Percentiles rank a stretch among this genome's conserved stretches.
These are phyloP conservation scores for Geosmithia morbida DNA, from an alignment of 2,329 filamentous ascomycete species.

Conservation along the genomic window DNA sequence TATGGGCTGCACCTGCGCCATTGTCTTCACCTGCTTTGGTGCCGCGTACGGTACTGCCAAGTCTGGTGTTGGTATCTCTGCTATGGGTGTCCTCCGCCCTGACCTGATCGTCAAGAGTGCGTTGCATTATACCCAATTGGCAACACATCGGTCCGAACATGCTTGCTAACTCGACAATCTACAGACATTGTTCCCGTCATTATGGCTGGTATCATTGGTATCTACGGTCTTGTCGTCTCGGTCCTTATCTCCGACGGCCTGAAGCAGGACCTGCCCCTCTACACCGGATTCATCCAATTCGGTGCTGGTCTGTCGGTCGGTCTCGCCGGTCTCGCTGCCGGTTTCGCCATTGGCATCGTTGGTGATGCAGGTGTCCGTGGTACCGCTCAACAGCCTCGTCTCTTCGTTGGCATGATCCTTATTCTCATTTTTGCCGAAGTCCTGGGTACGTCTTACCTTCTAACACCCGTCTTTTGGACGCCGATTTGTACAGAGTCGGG, in stretches of 20 bases:
- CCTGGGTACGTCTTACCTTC: constrained; percentile 52
- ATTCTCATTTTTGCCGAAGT: constrained; percentile 99
- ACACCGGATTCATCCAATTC: constrained; percentile 74
- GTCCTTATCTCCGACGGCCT: constrained; percentile 75
- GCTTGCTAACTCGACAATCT: constrained; percentile 6
- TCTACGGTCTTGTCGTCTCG: constrained; percentile 84
- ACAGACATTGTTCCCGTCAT: constrained; percentile 97
- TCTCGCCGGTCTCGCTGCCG: constrained; percentile 69
- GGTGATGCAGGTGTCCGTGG: constrained; percentile 81
- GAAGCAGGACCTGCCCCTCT: constrained; percentile 57
- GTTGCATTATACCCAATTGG: constrained; percentile 15
- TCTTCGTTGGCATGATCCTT: constrained; percentile 96
- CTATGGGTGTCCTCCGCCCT: constrained; percentile 95
- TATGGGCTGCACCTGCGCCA: constrained; percentile 94
- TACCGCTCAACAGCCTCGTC: constrained; percentile 68
- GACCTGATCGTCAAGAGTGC: constrained; percentile 99
- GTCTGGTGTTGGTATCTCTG: constrained; percentile 95
- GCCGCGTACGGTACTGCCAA: constrained; percentile 98
- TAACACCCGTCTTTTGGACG: background rate
- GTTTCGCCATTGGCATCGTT: constrained; percentile 78
- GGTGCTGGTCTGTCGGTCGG: constrained; percentile 73
- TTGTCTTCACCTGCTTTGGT: constrained; percentile 92
- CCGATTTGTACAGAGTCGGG: background rate
- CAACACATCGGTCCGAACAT: background rate
- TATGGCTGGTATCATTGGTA: constrained; percentile 99